A percentile compares a stretch with the other conserved stretches of the same genome.
Evolutionary conservation across 768 basidiomycete species (phyloP).

Genomic region (Tulasnella sp.): DNA sequence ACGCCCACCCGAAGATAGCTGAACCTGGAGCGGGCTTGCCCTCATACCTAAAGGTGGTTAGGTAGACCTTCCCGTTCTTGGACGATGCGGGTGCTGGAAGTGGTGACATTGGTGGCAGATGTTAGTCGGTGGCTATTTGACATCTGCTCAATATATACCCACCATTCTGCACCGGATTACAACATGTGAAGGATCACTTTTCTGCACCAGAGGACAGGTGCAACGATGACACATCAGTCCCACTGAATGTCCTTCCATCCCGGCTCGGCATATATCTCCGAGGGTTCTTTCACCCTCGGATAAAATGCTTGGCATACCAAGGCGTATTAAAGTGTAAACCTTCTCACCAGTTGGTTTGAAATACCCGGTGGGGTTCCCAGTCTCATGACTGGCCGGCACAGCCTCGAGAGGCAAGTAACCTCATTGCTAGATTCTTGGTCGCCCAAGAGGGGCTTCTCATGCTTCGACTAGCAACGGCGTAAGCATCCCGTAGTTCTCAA

Average conservation of each 20-base stretch:
- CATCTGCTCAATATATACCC: too few relatives aligned
- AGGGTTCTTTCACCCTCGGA: neutral
- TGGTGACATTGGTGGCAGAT: neutral
- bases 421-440: neutral
- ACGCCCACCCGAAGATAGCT: neutral
- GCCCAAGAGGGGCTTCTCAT: neutral
- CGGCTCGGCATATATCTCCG: neutral
- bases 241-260: neutral
- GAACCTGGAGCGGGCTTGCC: neutral
- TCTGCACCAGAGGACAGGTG: too few relatives aligned
- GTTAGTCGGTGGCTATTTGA: too few relatives aligned
- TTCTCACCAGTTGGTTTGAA: neutral
- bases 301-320: neutral
- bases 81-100: neutral
- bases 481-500: neutral
- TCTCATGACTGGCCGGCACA: neutral
- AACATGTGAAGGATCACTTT: neutral
- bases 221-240: neutral
- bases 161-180: neutral
- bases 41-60: neutral
- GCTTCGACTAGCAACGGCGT: neutral
- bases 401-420: neutral
- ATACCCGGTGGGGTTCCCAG: neutral
- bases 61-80: neutral
- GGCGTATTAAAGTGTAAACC: neutral